These are phyloP conservation scores for Silene vulgaris DNA, from an alignment of 179 eudicot genomes.

Conservation along the genomic window DNA sequence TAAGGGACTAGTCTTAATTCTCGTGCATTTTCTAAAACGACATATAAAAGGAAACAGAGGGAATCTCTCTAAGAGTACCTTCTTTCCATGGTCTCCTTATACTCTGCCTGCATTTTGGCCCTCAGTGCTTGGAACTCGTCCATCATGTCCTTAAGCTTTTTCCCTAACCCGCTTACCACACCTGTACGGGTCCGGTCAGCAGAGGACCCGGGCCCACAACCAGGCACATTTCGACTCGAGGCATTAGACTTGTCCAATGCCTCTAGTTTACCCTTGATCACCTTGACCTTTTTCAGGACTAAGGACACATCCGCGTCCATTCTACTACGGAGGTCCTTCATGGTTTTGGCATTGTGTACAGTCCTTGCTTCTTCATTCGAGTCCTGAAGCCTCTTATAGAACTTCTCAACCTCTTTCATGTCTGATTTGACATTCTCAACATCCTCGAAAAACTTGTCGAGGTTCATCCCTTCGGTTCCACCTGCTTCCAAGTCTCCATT, in stretches of 20 bases:
- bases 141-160: conserved; percentile 74
- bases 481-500: conserved; percentile 52
- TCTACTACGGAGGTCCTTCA: conserved; percentile 58
- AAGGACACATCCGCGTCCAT: conserved; percentile 67
- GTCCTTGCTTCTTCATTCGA: conserved; percentile 56
- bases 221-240: conserved; percentile 48
- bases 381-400: conserved; percentile 56
- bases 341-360: conserved; percentile 65
- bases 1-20: too few relatives aligned
- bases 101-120: conserved; percentile 59
- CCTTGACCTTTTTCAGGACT: conserved; percentile 61
- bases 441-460: conserved; percentile 67
- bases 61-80: conserved; percentile 24
- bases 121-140: conserved; percentile 69
- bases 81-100: conserved; percentile 72
- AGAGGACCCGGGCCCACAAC: conserved; percentile 77
- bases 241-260: conserved; percentile 64
- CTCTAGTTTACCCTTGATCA: conserved; percentile 67
- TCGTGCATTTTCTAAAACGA: neutral
- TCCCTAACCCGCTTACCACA: conserved; percentile 72
- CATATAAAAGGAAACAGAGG: neutral
- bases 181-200: conserved; percentile 65
- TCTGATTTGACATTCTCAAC: conserved; percentile 71
- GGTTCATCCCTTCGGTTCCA: conserved; percentile 41
- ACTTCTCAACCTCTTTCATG: conserved; percentile 62